Percentiles rank a stretch among this genome's conserved stretches.
These are phyloP conservation scores for Inosperma sp. DNA, from an alignment of 768 basidiomycete species.

Conservation along the genomic window DNA sequence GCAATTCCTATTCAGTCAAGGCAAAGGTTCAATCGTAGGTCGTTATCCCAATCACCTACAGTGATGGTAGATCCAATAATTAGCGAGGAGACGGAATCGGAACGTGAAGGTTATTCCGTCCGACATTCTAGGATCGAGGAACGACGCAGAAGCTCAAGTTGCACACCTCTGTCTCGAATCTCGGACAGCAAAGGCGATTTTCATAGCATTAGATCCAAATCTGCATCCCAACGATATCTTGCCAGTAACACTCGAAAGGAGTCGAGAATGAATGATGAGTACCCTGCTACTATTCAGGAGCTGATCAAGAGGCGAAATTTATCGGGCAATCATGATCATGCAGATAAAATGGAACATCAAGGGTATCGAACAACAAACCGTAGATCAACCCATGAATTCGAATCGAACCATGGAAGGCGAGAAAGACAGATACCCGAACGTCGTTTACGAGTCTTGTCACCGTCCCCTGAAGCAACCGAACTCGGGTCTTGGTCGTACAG, in stretches of 20 bases:
- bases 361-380: background rate
- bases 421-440: background rate
- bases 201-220: constrained; percentile 8
- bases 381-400: background rate
- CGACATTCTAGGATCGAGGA: constrained; percentile 15
- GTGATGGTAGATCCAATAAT: background rate
- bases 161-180: constrained; percentile 19
- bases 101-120: constrained; percentile 20
- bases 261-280: constrained; percentile 10
- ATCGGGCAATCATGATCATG: background rate
- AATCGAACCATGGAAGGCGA: background rate
- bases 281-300: constrained; percentile 19
- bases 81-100: constrained; percentile 18
- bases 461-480: background rate
- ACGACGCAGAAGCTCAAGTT: constrained; percentile 22
- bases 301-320: constrained; percentile 22
- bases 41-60: background rate
- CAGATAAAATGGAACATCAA: background rate
- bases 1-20: no score
- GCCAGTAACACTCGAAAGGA: constrained; percentile 10
- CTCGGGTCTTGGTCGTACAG: background rate
- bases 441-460: background rate
- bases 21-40: background rate
- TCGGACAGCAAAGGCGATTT: constrained; percentile 17
- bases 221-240: constrained; percentile 14